These are phyloP conservation scores for Hippophae gyantsensis DNA, from an alignment of 306 rosid genomes.

Conservation along the genomic window DNA sequence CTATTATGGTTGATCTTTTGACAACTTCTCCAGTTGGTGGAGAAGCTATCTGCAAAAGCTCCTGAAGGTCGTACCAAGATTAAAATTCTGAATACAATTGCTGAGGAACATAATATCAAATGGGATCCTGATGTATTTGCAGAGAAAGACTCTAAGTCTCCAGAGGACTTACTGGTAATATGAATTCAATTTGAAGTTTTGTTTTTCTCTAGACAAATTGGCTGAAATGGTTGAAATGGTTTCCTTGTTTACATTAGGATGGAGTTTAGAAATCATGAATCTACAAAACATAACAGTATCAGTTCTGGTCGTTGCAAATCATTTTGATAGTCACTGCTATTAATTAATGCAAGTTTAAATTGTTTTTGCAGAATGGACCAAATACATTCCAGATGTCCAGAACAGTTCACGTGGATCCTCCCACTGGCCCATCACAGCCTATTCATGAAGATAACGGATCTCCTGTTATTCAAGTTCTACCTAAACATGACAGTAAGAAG, in stretches of 20 bases:
- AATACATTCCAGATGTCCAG: constrained; percentile 39
- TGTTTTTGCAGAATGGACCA: constrained; percentile 59
- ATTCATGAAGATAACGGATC: constrained; percentile 36
- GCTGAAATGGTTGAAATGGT: neutral
- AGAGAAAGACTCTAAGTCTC: constrained; percentile 42
- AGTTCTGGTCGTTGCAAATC: neutral
- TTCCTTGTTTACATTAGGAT: neutral
- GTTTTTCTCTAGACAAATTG: neutral
- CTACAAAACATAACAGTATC: no score
- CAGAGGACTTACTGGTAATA: constrained; percentile 66
- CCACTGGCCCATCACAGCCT: constrained; percentile 36
- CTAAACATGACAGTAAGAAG: constrained; percentile 28
- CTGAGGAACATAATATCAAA: constrained; percentile 82
- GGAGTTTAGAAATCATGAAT: neutral
- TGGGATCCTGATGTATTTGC: constrained; percentile 75
- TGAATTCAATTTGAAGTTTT: constrained; percentile 9
- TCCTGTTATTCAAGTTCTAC: constrained; percentile 33
- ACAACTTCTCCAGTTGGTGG: constrained; percentile 59
- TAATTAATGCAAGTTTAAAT: constrained; percentile 13
- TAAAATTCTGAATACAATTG: constrained; percentile 65
- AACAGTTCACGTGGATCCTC: constrained; percentile 42
- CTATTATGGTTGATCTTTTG: constrained; percentile 14
- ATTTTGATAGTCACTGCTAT: neutral
- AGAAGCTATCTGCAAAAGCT: constrained; percentile 85
- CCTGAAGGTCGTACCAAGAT: constrained; percentile 82